A percentile compares a stretch with the other conserved stretches of the same genome.
Conservation (phyloP, 2,329 filamentous ascomycete genomes). For the Hypoxylon rubiginosum region DNA sequence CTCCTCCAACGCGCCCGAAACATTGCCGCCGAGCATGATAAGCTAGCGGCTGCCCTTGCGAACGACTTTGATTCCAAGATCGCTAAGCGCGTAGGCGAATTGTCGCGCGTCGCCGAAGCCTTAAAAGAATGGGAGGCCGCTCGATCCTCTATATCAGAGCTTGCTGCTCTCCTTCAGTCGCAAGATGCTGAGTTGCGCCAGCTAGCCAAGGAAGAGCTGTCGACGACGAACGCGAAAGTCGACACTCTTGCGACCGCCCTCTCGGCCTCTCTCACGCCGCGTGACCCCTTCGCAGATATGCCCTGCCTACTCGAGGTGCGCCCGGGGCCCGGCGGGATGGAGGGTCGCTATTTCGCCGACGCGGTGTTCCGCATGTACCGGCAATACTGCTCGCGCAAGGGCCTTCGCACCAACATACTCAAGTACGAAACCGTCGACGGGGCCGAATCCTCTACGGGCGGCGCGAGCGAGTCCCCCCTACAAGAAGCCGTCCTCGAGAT, state of each 20-base stretch:
- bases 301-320: slow-evolving; percentile 93
- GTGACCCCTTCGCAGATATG: slow-evolving; percentile 89
- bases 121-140: slow-evolving; percentile 71
- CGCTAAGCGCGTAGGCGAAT: slow-evolving; percentile 72
- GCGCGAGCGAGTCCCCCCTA: slow-evolving; percentile 75
- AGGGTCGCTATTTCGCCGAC: slow-evolving; percentile 91
- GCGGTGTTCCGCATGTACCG: slow-evolving; percentile 93
- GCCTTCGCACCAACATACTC: slow-evolving; percentile 75
- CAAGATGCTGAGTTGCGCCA: slow-evolving; percentile 78
- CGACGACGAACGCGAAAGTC: slow-evolving; percentile 73
- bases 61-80: slow-evolving; percentile 68
- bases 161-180: slow-evolving; percentile 63
- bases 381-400: slow-evolving; percentile 77
- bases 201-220: slow-evolving; percentile 85
- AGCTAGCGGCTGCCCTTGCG: slow-evolving; percentile 65
- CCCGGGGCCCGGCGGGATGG: slow-evolving; percentile 90
- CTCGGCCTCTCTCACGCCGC: slow-evolving; percentile 83
- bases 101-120: slow-evolving; percentile 69
- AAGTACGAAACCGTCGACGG: slow-evolving; percentile 84
- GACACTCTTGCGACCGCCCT: slow-evolving; percentile 74
- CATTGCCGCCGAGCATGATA: slow-evolving; percentile 69
- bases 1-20: slow-evolving; percentile 72
- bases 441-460: slow-evolving; percentile 61
- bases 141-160: slow-evolving; percentile 66
- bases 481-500: slow-evolving; percentile 92